Evolutionary conservation across 495 filamentous ascomycete species (phyloP), one percentile per base, ranked within the genome.

Genomic region (Hyaloscypha variabilis): DNA sequence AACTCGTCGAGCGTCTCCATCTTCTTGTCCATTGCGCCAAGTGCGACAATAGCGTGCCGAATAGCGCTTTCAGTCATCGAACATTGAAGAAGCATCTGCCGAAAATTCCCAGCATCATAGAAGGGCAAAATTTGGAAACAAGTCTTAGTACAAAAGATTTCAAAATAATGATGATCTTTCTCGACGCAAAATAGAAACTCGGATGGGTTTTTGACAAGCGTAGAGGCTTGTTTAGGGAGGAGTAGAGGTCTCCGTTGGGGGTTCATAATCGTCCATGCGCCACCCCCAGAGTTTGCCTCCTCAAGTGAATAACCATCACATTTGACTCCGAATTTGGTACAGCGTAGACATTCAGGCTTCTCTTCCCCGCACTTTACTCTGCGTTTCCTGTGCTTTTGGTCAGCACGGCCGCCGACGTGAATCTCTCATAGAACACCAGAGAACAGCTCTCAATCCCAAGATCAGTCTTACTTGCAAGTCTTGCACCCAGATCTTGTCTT

Each of bases 1-100:
- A 30, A 29, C 46, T 30, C 49, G 3, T 11, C n/a, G n/a, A 30
- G 28, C 25, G 21, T 25, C 21, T 65, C 63, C 11, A 39, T 30
- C 8, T 81, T 83, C 67, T 85, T 82, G 62, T 89, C 87, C 25
- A 88, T 76, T 0, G 86, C 83, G 36, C 84, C 84, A 23, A 90
- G 73, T 30, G 88, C 87, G 11, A 89, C 77, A 1, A 88, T 78
- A 13, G 87, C 86, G 69, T 90, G 86, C 17, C 83, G 79, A 55
- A 90, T 84, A 17, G 82, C 77, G 2, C 85, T 75, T 67, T 88
- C 83, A 23, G 80, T 79, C 49, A 83, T 78, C 42, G 82, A 85
- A 62, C 83, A 82, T 68, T 86, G 83, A 49, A 88, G 73, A 24
- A 90, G 75, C 8, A 72, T 77, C 60, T 71, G 78, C 30, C 55